phyloP scores from a whole-genome alignment of 768 basidiomycete genomes.

The Lyophyllum decastes region DNA sequence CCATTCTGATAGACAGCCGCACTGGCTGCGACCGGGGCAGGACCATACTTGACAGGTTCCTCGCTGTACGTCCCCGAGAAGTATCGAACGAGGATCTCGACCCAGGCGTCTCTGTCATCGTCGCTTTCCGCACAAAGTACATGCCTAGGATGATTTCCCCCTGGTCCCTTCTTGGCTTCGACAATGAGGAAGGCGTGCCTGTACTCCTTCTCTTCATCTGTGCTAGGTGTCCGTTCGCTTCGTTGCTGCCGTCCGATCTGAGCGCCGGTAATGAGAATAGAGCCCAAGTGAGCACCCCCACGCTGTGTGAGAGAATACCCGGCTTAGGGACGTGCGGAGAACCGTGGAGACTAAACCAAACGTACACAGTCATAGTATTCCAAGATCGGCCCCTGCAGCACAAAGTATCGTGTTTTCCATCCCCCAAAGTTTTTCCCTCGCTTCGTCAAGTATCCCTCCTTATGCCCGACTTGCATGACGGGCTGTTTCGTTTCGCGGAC shows the following conservation, averaged over 20 bases:
- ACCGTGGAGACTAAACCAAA: constrained; percentile 20
- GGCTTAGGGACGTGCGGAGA: constrained; percentile 11
- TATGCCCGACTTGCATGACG: constrained; percentile 80
- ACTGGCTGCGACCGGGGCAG: constrained; percentile 23
- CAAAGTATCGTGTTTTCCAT: constrained; percentile 96
- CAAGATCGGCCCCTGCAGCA: constrained; percentile 84
- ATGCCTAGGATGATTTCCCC: constrained; percentile 74
- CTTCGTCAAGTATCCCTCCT: constrained; percentile 95
- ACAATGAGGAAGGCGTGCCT: constrained; percentile 98
- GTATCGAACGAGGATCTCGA: constrained; percentile 88
- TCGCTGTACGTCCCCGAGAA: constrained; percentile 82
- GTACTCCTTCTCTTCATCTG: constrained; percentile 90
- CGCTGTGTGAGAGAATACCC: constrained; percentile 50
- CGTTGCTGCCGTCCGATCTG: constrained; percentile 95
- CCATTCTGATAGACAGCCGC: constrained; percentile 23
- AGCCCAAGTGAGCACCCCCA: constrained; percentile 88
- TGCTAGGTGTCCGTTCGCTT: constrained; percentile 47
- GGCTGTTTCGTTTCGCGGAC: constrained; percentile 75
- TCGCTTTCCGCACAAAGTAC: constrained; percentile 98
- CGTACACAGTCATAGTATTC: constrained; percentile 96
- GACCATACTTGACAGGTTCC: constrained; percentile 49
- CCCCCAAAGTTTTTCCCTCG: constrained; percentile 97
- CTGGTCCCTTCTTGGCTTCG: constrained; percentile 76
- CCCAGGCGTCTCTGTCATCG: constrained; percentile 91
- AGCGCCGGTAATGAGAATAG: constrained; percentile 87